A percentile compares a stretch with the other conserved stretches of the same genome.
phyloP scores from a whole-genome alignment of 345 rosid species.

The Pistacia atlantica region DNA sequence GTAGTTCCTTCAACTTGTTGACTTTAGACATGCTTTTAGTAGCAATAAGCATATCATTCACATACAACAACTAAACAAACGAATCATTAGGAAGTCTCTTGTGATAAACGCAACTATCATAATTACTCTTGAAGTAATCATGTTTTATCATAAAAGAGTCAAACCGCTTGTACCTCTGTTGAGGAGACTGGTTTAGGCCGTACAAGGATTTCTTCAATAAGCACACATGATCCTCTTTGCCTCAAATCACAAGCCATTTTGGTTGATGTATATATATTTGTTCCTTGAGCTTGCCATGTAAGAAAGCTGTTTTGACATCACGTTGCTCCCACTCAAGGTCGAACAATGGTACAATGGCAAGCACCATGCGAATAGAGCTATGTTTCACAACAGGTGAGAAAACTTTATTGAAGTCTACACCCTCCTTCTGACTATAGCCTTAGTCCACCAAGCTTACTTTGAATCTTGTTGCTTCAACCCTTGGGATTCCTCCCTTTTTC shows the following conservation, averaged over 20 bases:
- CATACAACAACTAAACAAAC: neutral
- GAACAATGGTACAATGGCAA: neutral
- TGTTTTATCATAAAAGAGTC: too few relatives aligned
- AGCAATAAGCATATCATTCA: neutral
- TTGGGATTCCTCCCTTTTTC: neutral
- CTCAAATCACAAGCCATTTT: neutral
- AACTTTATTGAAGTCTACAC: neutral
- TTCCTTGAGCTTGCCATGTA: neutral
- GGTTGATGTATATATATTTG: neutral
- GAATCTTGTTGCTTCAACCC: neutral
- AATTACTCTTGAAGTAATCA: too few relatives aligned
- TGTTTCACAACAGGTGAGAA: conserved; percentile 3
- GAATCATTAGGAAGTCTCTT: neutral
- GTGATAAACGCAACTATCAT: too few relatives aligned
- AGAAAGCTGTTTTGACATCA: conserved; percentile 4
- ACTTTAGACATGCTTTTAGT: neutral
- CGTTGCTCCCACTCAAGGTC: neutral
- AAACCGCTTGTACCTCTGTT: too few relatives aligned
- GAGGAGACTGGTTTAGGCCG: neutral
- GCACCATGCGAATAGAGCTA: neutral
- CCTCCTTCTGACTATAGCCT: neutral
- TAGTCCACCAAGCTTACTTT: neutral
- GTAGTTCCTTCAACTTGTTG: too few relatives aligned
- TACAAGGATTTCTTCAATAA: neutral
- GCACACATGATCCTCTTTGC: neutral